Evolutionary conservation across 1,284 basidiomycete genomes (phyloP), one percentile per base, ranked within the genome.

Genomic region (Pseudozyma flocculosa): DNA sequence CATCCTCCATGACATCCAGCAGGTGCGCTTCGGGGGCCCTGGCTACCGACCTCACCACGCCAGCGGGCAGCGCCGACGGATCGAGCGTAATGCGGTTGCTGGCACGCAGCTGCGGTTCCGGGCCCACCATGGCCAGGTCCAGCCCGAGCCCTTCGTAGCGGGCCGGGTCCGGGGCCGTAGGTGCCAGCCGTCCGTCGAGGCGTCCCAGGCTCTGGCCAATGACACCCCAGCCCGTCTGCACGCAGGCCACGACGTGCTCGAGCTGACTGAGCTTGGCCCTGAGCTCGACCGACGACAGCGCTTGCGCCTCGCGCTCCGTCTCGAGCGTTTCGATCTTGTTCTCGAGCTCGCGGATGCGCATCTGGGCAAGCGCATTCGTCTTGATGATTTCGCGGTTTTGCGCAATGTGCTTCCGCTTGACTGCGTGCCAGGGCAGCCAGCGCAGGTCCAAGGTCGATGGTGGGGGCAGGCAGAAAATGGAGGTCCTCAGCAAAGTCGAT

Each of bases 331-430:
- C 59, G 4, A 76, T 60, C 24, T 68, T 65, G 34, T 58, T 50
- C 48, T 76, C 74, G 22, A 76, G 56, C 45, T 76, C 74, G 18
- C 73, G 64, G 26, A 72, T 68, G 23, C 73, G 68, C 30, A 72
- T 41, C 43, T 73, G 69, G 0, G 59, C 50, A 0, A 67, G 36
- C 17, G 74, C 63, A 30, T 76, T 76, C 42, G 67, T 52, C 45
- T 72, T 75, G 49, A 76, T 75, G 51, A 76, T 68, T 37, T 76
- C 72, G 30, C 74, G 56, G 41, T 76, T 76, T 43, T 76, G 74
- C 13, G 71, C 61, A 15, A 75, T 72, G 48, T 76, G 74, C 53
- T 76, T 76, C 18, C 74, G 72, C 41, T 70, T 72, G 53, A 57
- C 18, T 50, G 23, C n/a, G n/a, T n/a, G n/a, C 43, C 3, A 17